Evolutionary conservation across 2,329 filamentous ascomycete species (phyloP), one percentile per base, ranked within the genome.

Genomic region (Aaosphaeria pasadenensis): DNA sequence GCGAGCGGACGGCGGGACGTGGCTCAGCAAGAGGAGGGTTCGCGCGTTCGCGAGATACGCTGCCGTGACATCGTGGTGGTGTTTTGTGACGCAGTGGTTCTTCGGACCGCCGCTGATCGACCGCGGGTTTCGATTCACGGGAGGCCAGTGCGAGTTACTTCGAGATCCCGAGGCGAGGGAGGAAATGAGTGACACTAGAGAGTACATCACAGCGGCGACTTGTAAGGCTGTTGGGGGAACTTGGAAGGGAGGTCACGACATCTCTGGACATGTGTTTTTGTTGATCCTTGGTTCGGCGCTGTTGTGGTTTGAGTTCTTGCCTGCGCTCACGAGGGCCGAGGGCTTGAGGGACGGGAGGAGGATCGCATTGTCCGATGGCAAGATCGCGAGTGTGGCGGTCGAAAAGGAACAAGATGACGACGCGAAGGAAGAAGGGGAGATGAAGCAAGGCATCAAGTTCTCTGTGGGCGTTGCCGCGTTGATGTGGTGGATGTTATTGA

Each of bases 231-330:
- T 84, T 0, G 92, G 92, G 5, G 92, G 94, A 0, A 75, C 78
- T 46, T 99, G 94, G 94, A 82, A 77, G 49, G 94, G 94, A n/a
- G 94, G 94, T 0, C 91, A 97, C 71, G 94, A 99, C 71, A 92
- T 99, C 59, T 94, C 88, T 52, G 94, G 94, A 0, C 94, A 97
- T 71, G 90, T 96, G 4, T 96, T 99, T 64, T 74, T 99, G 74
- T 79, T 99, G 43, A 90, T 95, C 5, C 75, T 96, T 39, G 89
- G 89, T 4, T 92, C 87, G 48, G 84, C 84, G 42, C 88, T 96
- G 62, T 74, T 97, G 45, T 79, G 87, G 70, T 84, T 95, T 62
- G 94, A 97, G 74, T 80, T 91, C 62, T 44, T 95, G 75, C 77
- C 79, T 44, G 75, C 75, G 69, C 75, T 86, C 4, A 72, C 83